Base-by-base conservation (phyloP, 176 grass and related monocot genomes). In the Rhynchospora breviuscula region DNA sequence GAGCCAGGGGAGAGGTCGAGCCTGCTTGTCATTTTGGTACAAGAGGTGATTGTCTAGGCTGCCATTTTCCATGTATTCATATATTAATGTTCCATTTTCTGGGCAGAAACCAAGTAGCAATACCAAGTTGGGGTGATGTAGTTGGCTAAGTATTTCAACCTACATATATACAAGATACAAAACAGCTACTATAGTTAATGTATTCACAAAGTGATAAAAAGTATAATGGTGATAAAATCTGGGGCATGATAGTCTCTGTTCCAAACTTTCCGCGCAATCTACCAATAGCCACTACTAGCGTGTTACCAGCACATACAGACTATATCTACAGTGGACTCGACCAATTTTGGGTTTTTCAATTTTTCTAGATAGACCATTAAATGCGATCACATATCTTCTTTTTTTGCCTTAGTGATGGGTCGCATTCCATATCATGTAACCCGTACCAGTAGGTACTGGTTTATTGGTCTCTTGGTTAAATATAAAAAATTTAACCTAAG, bases 61-160 rank as follows among this genome's bases (percentile, higher is more conserved):
- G 64, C 92, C 88, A 18, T 97, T 94, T 68, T 94, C 91, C 94
- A 94, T 97, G 89, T 92, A 91, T 84, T 97, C 94, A 23, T 97
- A 97, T 19, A 97, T 87, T 67, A 97, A 85, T 48, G 90, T 89
- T 71, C 92, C 92, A 67, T 84, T 92, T 85, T 97, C 94, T 60
- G 86, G 88, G 72, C 90, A 94, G 84, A 94, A 92, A 13, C 94
- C 94, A 83, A 97, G 90, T 78, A 97, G 78, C 48, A 92, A 85
- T 79, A 97, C 80, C 66, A 97, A 84, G 81, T 92, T 76, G 23
- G 94, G 92, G 83, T 97, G 94, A 63, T 85, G 90, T 85, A 97
- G 87, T 73, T 92, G 83, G 71, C 94, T 61, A 74, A 97, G 94
- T 87, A 97, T 97, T 61, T 94, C 90, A 52, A 94, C 81, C 94